These are phyloP conservation scores for Teratosphaeriaceae sp. DNA, from an alignment of 2,329 filamentous ascomycete genomes.

Conservation along the genomic window DNA sequence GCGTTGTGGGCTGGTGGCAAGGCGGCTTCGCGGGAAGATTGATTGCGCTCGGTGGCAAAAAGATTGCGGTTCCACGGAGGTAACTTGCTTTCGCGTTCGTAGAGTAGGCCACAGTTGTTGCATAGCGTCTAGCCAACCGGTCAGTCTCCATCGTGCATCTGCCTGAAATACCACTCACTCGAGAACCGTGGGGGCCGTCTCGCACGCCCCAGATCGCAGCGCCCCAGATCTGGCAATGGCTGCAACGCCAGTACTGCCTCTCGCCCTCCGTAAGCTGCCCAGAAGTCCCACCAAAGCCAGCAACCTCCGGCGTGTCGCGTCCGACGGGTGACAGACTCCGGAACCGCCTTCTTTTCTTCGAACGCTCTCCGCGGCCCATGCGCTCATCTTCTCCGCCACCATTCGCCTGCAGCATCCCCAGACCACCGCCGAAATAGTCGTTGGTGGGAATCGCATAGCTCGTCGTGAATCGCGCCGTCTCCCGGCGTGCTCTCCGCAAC, in stretches of 20 bases:
- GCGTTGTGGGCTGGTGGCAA: slow-evolving; percentile 14
- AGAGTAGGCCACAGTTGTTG: slow-evolving; percentile 86
- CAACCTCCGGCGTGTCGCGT: slow-evolving; percentile 73
- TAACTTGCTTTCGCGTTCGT: slow-evolving; percentile 77
- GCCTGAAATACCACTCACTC: slow-evolving; percentile 51
- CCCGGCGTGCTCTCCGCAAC: slow-evolving; percentile 75
- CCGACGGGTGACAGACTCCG: slow-evolving; percentile 76
- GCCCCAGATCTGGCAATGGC: slow-evolving; percentile 82
- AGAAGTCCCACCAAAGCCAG: slow-evolving; percentile 58
- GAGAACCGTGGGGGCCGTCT: slow-evolving; percentile 78
- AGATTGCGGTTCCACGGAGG: slow-evolving; percentile 70
- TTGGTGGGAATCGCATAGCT: slow-evolving; percentile 37
- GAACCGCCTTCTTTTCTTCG: slow-evolving; percentile 92
- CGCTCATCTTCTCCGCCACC: slow-evolving; percentile 56
- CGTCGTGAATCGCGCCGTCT: slow-evolving; percentile 72
- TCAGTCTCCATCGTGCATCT: not conserved
- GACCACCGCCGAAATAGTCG: slow-evolving; percentile 52
- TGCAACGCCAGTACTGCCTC: slow-evolving; percentile 76
- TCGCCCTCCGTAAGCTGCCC: slow-evolving; percentile 65
- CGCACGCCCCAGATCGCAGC: slow-evolving; percentile 90
- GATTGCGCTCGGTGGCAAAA: slow-evolving; percentile 45
- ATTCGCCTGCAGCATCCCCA: slow-evolving; percentile 34
- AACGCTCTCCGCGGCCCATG: slow-evolving; percentile 85
- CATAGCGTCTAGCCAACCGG: slow-evolving; percentile 62
- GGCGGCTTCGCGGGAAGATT: slow-evolving; percentile 27